Base-by-base conservation (phyloP, 768 basidiomycete genomes). In the Kondoa subrosea region DNA sequence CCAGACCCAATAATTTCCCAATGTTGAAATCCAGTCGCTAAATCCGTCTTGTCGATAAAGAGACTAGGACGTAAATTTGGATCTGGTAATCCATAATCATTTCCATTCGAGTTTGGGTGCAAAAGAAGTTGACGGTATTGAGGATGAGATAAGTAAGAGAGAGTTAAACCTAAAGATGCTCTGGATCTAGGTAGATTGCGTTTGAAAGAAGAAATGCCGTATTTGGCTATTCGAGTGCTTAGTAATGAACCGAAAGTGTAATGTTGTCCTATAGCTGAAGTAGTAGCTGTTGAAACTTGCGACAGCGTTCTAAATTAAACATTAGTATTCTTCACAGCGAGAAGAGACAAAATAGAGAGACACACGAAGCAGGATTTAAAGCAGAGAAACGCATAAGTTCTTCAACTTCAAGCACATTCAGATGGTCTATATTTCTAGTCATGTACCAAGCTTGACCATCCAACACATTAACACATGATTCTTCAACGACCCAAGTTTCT, bases 401-500 rank as follows among this genome's bases (percentile, higher is more conserved):
- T 33, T 17, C 14, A 3, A 63, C 16, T 27, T 32, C 26, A n/a
- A 27, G 33, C 29, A 63, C 15, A n/a, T 27, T 16, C 8, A 17
- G 16, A 33, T 31, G 61, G 29, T 63, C 61, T 16, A 63, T 31
- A 33, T 63, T 63, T 3, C 15, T 3, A 16, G 15, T 27, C 27
- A 32, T 32, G 29, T 33, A 31, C 15, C 29, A 31, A 17, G 30
- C 33, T 17, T 21, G 17, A 32, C 61, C 61, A 17, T 63, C 29
- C 16, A 63, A 27, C 3, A 63, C 15, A 33, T 63, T 32, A 3
- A 63, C 27, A 3, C 4, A 21, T 3, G 61, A 21, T 16, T 63
- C 61, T 32, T 63, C 61, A 3, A 63, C 26, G 26, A 63, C 61
- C 61, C 61, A 63, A 63, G 61, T 63, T 33, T 63, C 61, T 17